These are phyloP conservation scores for Microdochium nivale DNA, from an alignment of 2,329 filamentous ascomycete species.

Conservation along the genomic window DNA sequence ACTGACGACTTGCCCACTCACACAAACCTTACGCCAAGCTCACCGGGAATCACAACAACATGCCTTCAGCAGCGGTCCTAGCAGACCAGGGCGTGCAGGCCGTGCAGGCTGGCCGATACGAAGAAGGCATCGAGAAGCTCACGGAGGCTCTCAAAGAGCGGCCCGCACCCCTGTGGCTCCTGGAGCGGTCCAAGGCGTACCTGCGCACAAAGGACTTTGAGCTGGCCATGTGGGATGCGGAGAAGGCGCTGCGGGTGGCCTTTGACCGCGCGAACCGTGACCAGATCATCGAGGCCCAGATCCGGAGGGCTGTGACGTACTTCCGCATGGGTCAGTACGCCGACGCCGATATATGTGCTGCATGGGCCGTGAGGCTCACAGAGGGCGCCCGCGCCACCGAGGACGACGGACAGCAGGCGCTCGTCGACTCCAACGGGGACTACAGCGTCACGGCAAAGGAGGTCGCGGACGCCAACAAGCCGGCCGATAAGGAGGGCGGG, in stretches of 20 bases:
- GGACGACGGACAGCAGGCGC: slow-evolving; percentile 25
- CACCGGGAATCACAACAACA: slow-evolving; percentile 15
- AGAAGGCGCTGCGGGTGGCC: slow-evolving; percentile 54
- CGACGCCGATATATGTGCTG: slow-evolving; percentile 65
- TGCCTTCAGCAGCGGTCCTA: slow-evolving; percentile 39
- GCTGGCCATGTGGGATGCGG: slow-evolving; percentile 61
- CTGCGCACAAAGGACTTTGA: slow-evolving; percentile 53
- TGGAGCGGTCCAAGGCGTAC: slow-evolving; percentile 73
- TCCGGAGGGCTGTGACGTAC: slow-evolving; percentile 68
- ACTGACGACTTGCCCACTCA: background rate
- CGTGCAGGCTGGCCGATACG: slow-evolving; percentile 54
- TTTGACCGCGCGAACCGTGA: slow-evolving; percentile 63
- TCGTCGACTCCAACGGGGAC: slow-evolving; percentile 35
- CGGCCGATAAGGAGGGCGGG: slow-evolving; percentile 5
- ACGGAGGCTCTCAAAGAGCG: slow-evolving; percentile 59
- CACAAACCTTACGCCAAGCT: background rate
- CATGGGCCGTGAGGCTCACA: slow-evolving; percentile 39
- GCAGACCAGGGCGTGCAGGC: slow-evolving; percentile 57
- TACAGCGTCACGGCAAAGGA: slow-evolving; percentile 33
- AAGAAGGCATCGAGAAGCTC: slow-evolving; percentile 58
- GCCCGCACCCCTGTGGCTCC: slow-evolving; percentile 67
- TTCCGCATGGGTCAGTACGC: slow-evolving; percentile 63
- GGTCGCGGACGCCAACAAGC: slow-evolving; percentile 12
- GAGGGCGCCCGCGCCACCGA: slow-evolving; percentile 27
- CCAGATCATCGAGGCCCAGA: slow-evolving; percentile 71